Evolutionary conservation across 1,284 basidiomycete genomes (phyloP).

Genomic region (Cryptococcus sp.): DNA sequence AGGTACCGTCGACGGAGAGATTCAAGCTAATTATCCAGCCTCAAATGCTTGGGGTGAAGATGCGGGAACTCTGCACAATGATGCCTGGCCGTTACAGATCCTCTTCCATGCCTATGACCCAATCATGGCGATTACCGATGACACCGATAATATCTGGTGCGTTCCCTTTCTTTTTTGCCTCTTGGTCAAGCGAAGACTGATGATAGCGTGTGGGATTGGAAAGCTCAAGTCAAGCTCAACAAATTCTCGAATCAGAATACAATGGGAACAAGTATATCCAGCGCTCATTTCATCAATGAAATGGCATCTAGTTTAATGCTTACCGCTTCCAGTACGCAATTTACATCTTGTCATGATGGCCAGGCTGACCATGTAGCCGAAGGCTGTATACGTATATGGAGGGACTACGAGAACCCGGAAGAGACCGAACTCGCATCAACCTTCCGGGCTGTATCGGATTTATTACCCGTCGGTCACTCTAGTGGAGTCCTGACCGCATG

Average conservation of each 20-base stretch:
- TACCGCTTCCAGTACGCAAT: constrained; percentile 69
- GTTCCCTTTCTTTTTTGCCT: constrained; percentile 21
- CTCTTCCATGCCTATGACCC: constrained; percentile 91
- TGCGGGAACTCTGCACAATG: constrained; percentile 67
- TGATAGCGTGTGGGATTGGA: constrained; percentile 89
- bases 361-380: constrained; percentile 59
- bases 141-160: constrained; percentile 78
- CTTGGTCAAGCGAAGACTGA: neutral
- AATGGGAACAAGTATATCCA: constrained; percentile 75
- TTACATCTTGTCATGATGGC: too few relatives aligned
- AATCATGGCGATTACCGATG: constrained; percentile 80
- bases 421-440: constrained; percentile 80
- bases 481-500: constrained; percentile 86
- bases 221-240: constrained; percentile 67
- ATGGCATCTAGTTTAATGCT: constrained; percentile 88
- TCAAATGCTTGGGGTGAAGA: constrained; percentile 71
- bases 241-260: constrained; percentile 88
- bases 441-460: constrained; percentile 82
- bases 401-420: constrained; percentile 64
- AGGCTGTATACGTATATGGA: constrained; percentile 84
- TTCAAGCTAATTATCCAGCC: constrained; percentile 38
- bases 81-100: constrained; percentile 68
- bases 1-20: neutral
- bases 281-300: constrained; percentile 92
- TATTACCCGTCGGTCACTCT: constrained; percentile 59